These are phyloP conservation scores for Paulownia fortunei DNA, from an alignment of 257 asterid species.

Conservation along the genomic window DNA sequence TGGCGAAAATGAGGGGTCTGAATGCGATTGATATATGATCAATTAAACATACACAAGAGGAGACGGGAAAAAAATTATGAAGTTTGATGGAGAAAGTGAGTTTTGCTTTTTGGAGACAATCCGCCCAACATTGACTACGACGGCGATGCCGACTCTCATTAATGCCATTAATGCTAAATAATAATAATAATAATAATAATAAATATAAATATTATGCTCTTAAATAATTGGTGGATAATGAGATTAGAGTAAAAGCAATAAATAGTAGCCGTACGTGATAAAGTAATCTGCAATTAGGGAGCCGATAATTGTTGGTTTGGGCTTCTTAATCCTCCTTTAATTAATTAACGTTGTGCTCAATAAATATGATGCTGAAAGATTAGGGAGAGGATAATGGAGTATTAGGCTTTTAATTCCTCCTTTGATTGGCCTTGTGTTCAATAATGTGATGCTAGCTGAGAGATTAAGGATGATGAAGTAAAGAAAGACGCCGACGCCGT, in stretches of 20 bases:
- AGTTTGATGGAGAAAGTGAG: constrained; percentile 29
- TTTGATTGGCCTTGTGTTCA: neutral
- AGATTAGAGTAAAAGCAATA: neutral
- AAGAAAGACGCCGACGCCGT: too few species aligned
- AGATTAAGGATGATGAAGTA: too few species aligned
- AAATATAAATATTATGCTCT: too few species aligned
- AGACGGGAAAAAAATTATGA: neutral
- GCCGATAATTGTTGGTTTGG: neutral
- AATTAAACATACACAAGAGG: neutral
- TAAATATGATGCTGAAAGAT: neutral
- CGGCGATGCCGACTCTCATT: constrained; percentile 28
- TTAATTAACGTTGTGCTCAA: neutral
- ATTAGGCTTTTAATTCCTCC: neutral
- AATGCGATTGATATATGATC: constrained; percentile 45
- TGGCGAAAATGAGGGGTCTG: constrained; percentile 39
- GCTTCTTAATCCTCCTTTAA: neutral
- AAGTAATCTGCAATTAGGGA: neutral
- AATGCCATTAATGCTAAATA: neutral
- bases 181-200: neutral
- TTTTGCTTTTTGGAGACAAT: constrained; percentile 45
- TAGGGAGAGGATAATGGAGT: neutral
- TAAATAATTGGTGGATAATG: constrained; percentile 6
- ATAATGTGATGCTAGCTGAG: neutral
- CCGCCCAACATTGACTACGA: constrained; percentile 34
- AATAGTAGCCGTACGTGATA: neutral